Base-by-base conservation (phyloP, 1,139 yeast genomes). In the Yamadazyma sp. region DNA sequence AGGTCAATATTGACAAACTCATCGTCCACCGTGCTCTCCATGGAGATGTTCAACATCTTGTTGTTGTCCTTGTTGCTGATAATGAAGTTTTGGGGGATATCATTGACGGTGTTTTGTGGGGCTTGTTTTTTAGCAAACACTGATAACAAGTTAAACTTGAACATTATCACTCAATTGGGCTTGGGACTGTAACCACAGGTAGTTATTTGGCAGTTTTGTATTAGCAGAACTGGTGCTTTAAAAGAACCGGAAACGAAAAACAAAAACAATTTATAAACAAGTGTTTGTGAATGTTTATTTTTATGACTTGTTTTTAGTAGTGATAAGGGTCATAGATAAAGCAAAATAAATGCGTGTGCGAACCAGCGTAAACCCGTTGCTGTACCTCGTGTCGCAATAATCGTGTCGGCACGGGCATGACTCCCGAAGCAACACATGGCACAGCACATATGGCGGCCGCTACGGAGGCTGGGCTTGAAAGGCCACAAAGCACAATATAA, bases 1-100 rank as follows among this genome's bases (percentile, higher is more conserved):
- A 52, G 55, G 39, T 61, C 59, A 39, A 71, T 67, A 33, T 66
- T 71, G 26, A 70, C 62, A 41, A 69, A 66, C 33, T 62, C 67
- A 32, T 61, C 67, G 30, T 48, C 56, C 33, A 56, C 56, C 12
- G 50, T 59, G 31, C 55, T 53, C 23, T 54, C 56, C 73, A 70
- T 67, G 15, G 70, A 60, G 28, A 70, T 59, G 39, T 61, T 59
- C 43, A 67, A 51, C 45, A 66, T 41, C 29, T 55, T 52, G 35
- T 59, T 56, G 32, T 57, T 54, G 29, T 34, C 37, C 24, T 28
- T 18, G 27, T 26, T 26, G 8, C 62, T 56, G 27, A 67, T 53
- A 26, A 60, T 59, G 40, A 67, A 61, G n/a, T 56, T 48, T 30
- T 44, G 51, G 28, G 68, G 67, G 29, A 61, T 51, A 20, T 33